Percentiles rank a stretch among this genome's conserved stretches.
Evolutionary conservation across 495 filamentous ascomycete genomes (phyloP).

Genomic region (Elasticomyces elasticus): DNA sequence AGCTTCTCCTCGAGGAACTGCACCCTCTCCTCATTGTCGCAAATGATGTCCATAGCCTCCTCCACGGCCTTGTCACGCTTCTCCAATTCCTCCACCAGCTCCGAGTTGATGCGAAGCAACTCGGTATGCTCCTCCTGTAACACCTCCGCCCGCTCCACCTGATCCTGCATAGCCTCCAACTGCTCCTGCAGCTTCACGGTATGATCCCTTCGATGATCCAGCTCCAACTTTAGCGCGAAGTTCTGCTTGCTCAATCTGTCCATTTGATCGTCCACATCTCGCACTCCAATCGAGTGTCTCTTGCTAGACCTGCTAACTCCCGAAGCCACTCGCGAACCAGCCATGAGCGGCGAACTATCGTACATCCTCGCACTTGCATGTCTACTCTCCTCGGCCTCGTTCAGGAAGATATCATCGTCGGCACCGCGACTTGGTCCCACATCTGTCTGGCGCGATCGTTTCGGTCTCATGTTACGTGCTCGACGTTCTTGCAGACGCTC

Average conservation of each 20-base stretch:
- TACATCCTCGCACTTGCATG: not conserved
- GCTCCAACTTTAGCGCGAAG: constrained; percentile 79
- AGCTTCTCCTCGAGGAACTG: constrained; percentile 49
- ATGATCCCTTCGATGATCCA: constrained; percentile 60
- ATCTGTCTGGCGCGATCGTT: constrained; percentile 15
- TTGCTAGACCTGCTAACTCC: not conserved
- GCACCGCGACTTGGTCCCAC: constrained; percentile 3
- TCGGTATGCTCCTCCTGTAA: constrained; percentile 27
- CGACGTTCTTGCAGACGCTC: constrained; percentile 19
- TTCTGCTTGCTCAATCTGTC: constrained; percentile 71
- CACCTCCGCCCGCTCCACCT: constrained; percentile 24
- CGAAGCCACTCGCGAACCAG: not conserved
- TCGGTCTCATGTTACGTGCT: constrained; percentile 13
- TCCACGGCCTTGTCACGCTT: constrained; percentile 67
- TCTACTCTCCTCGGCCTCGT: constrained; percentile 16
- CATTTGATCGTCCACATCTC: constrained; percentile 25
- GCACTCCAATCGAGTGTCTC: constrained; percentile 12
- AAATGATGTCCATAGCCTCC: constrained; percentile 75
- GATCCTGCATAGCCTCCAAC: constrained; percentile 50
- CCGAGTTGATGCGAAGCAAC: constrained; percentile 49
- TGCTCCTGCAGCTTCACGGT: constrained; percentile 47
- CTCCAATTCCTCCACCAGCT: constrained; percentile 58
- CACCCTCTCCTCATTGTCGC: constrained; percentile 55
- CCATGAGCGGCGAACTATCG: constrained; percentile 18
- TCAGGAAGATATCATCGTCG: constrained; percentile 24